Evolutionary conservation across 2,329 filamentous ascomycete genomes (phyloP), one percentile per base, ranked within the genome.

Genomic region (Knufia fluminis): DNA sequence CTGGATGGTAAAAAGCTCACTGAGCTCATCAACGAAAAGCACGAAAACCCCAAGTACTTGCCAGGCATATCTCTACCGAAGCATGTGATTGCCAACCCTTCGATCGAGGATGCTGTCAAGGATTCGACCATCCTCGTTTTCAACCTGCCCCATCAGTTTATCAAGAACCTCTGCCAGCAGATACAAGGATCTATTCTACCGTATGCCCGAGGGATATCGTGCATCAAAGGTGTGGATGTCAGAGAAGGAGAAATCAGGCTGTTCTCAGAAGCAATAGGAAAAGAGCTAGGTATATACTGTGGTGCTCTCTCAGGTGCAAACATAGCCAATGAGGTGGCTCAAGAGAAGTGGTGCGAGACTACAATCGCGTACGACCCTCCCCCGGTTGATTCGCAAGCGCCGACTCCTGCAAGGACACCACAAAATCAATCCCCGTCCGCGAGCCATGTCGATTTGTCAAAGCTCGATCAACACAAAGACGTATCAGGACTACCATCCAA

Each of bases 21-120:
- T 6, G 68, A 80, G 46, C 70, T 98, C 60, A 95, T 98, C 79
- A 98, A 98, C 74, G 78, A 76, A 39, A 71, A 85, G 62, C 90
- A 97, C 71, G 92, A 98, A 73, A 98, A 98, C 69, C 77, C 95
- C 72, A 98, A 97, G 71, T 98, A 98, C 71, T 84, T 98, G 8
- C 88, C 91, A n/a, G 81, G 81, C 60, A 86, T 98, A 63, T 72
- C 77, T 26, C 79, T 98, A 1, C 92, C 92, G 3, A 62, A 74
- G 53, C 98, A 98, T 66, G 49, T 95, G 50, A 69, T 90, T 59
- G 89, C 89, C 59, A 92, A 92, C 66, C 84, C 89, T 16, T 86
- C 86, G 23, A 73, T 94, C 49, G 72, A 79, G 54, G 86, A 90
- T 53, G 79, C 92, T 16, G 91, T 92, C 64, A 81, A 82, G 62